Percentiles rank a stretch among this genome's conserved stretches.
These are phyloP conservation scores for Persicaria tinctoria DNA, from an alignment of 148 eudicot species.

Conservation along the genomic window DNA sequence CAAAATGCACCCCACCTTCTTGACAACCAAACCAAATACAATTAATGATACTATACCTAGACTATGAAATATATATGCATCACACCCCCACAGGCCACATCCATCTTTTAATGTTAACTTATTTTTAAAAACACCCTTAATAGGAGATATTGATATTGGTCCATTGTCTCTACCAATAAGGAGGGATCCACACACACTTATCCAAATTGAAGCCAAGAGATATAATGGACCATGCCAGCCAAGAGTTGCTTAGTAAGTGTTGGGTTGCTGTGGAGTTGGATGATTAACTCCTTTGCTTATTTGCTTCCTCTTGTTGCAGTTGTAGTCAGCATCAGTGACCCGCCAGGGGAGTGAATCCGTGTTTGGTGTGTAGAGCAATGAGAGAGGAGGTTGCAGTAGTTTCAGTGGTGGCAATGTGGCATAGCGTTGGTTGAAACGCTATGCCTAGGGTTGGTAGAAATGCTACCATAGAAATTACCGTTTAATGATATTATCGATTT, in stretches of 20 bases:
- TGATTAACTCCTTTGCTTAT: neutral
- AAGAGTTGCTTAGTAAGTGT: neutral
- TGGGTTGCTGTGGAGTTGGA: conserved; percentile 3
- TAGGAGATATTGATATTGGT: neutral
- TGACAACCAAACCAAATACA: conserved; percentile 29
- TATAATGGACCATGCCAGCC: conserved; percentile 7
- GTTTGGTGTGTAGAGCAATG: too few species aligned
- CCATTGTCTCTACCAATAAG: neutral
- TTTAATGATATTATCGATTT: too few species aligned
- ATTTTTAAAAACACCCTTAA: neutral
- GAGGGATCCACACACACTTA: conserved; percentile 5
- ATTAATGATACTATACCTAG: conserved; percentile 20
- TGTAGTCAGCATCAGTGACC: neutral
- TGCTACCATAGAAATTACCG: too few species aligned
- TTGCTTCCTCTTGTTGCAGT: neutral
- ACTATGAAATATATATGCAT: conserved; percentile 8
- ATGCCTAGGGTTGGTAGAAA: too few species aligned
- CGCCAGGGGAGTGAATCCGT: neutral
- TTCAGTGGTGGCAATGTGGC: too few species aligned
- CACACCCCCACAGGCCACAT: neutral
- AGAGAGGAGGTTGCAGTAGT: too few species aligned
- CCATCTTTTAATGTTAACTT: neutral
- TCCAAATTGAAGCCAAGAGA: neutral
- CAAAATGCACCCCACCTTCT: conserved; percentile 41
- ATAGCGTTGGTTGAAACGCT: too few species aligned